Conservation (phyloP, 805 yeast genomes). For the Brettanomyces nanus region DNA sequence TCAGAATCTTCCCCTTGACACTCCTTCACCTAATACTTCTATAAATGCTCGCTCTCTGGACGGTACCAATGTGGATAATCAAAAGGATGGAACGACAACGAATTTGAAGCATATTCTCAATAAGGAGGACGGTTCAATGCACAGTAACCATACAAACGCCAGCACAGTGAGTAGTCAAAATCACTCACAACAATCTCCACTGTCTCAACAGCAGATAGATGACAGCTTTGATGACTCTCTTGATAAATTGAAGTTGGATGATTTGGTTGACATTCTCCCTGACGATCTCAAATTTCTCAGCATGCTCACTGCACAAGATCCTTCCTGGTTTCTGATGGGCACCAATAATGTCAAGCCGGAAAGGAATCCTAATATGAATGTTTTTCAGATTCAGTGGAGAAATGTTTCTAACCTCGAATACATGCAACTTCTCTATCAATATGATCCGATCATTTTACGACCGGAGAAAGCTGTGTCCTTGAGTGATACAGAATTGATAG, state of each 20-base stretch:
- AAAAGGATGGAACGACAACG: neutral
- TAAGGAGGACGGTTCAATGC: neutral
- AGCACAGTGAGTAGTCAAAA: too few species aligned
- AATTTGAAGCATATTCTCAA: neutral
- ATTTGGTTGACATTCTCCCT: conserved; percentile 1
- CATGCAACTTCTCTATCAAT: neutral
- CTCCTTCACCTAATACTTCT: neutral
- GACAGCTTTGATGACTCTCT: neutral
- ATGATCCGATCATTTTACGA: conserved; percentile 3
- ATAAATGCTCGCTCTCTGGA: neutral
- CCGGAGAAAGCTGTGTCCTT: neutral
- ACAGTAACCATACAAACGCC: neutral
- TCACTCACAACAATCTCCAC: too few species aligned
- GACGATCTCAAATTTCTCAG: neutral
- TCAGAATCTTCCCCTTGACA: neutral
- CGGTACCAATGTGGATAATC: neutral
- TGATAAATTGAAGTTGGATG: neutral
- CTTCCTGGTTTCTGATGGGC: neutral
- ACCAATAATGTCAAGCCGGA: neutral
- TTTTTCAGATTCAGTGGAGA: conserved; percentile 1
- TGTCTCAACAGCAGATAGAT: neutral
- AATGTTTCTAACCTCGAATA: conserved; percentile 2
- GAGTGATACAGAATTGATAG: neutral
- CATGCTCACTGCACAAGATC: neutral
- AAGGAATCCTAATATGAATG: neutral